Base-by-base conservation (phyloP, 1,139 yeast species). In the Debaryomyces sp. region DNA sequence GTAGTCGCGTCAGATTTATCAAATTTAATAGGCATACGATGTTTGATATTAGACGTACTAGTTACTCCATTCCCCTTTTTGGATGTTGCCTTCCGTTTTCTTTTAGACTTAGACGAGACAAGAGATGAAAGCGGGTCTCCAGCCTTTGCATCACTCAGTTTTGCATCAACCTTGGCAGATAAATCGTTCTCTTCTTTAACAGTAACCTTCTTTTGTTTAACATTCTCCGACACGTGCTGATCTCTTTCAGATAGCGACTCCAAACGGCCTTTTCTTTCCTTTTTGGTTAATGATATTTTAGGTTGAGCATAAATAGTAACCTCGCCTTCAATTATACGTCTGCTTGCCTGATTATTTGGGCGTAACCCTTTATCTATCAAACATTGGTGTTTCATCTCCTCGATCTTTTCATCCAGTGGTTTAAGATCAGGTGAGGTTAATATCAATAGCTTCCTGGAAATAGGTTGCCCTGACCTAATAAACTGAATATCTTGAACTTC, bases 1-100 rank as follows among this genome's bases (percentile, higher is more conserved):
- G 63, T 61, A 3, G 84, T 78, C 2, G 75, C 68, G 52, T 83
- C 85, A n/a, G 66, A 57, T 56, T 71, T 64, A 54, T 71, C 75
- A 51, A 76, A 67, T 45, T 64, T 69, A 42, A 59, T 52, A 7
- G 58, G 50, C 2, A 65, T 54, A 37, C 73, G 57, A 33, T 64
- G 53, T 41, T 58, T 55, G 32, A 57, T 52, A 32, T 44, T 27
- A 24, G 47, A 46, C 7, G 35, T 41, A 12, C 18, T 26, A 26
- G 39, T 49, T 32, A 35, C 22, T 13, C 44, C 46, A 46, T 12
- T 48, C 15, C 33, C 49, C 44, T 47, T 49, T 41, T 45, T 53
- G 41, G 36, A 45, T 43, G 50, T 37, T 12, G 45, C 22, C 24
- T 49, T 53, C 32, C 46, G 44, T 18, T 47, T 46, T 34, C 67